Base-by-base conservation (phyloP, 2,329 filamentous ascomycete genomes). In the Aspergillus neotritici region DNA sequence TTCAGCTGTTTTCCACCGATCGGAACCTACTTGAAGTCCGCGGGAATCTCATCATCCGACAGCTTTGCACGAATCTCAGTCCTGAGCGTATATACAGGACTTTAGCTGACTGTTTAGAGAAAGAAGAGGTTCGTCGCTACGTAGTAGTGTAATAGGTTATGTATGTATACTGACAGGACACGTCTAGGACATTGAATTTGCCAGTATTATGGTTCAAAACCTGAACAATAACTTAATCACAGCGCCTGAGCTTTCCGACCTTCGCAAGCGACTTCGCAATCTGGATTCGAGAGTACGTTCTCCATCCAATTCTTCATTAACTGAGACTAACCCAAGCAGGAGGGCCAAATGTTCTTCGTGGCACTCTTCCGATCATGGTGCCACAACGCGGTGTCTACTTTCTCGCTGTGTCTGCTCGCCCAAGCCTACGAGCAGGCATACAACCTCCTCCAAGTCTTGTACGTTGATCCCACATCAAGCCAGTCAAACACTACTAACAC, bases 131-230 rank as follows among this genome's bases (percentile, higher is more conserved):
- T 32, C 38, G 62, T 52, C n/a, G 17, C 38, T 11, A 13, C 21
- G 30, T 13, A 9, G 2, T 12, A 11, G 30, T 30, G 11, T 9
- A 29, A 32, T 33, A 10, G 16, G 14, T 33, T 28, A 10, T 34
- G 17, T 4, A 8, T 8, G 9, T 28, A 10, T 44, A 38, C 46
- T 55, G 40, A 55, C 33, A 15, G 12, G 29, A 8, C 28, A 4
- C 37, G n/a, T 14, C 3, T 35, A 77, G 68, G 93, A 98, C 62
- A 82, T 98, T 33, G 94, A 98, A 64, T 98, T 98, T 67, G 91
- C 93, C 12, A 96, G 91, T 62, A 97, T 98, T 57, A 98, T 98
- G 93, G 89, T 98, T 25, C 93, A 98, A 65, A 97, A 97, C 58
- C 76, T 98, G 40, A 98, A 98, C 71, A 98, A 98, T 66, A 98